Conservation (phyloP, 257 asterid species). For the Parsonsia alboflavescens region DNA sequence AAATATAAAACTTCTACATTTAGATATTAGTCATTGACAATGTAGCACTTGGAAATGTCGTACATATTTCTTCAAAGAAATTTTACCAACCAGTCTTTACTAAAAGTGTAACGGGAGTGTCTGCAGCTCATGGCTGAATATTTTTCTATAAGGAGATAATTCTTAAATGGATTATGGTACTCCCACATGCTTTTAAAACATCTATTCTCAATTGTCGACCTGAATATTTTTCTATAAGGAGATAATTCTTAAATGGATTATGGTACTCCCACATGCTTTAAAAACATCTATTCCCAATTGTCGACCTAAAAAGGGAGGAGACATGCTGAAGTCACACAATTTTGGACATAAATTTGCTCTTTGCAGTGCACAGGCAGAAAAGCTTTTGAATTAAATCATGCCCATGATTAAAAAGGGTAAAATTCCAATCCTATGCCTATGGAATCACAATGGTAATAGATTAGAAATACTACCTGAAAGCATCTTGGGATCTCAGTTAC, state of each 20-base stretch:
- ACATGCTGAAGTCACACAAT: neutral
- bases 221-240: neutral
- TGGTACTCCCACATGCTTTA: neutral
- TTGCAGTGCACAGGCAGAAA: neutral
- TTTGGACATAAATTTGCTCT: too few relatives aligned
- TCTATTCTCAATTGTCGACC: neutral
- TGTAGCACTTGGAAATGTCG: neutral
- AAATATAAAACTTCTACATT: neutral
- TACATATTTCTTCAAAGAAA: neutral
- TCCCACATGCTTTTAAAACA: neutral
- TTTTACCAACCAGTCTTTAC: neutral
- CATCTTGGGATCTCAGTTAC: conserved; percentile 76
- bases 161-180: neutral
- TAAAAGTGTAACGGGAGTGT: neutral
- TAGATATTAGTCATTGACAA: neutral
- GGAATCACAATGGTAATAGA: neutral
- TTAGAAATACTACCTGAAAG: conserved; percentile 53
- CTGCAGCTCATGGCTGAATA: neutral
- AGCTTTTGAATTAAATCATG: neutral
- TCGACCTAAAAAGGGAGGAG: neutral
- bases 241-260: neutral
- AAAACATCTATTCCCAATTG: neutral
- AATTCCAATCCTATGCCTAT: neutral
- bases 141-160: neutral
- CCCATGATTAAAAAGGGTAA: too few relatives aligned